A percentile compares a stretch with the other conserved stretches of the same genome.
phyloP scores from a whole-genome alignment of 306 rosid species.

The Dalbergia cultrata region DNA sequence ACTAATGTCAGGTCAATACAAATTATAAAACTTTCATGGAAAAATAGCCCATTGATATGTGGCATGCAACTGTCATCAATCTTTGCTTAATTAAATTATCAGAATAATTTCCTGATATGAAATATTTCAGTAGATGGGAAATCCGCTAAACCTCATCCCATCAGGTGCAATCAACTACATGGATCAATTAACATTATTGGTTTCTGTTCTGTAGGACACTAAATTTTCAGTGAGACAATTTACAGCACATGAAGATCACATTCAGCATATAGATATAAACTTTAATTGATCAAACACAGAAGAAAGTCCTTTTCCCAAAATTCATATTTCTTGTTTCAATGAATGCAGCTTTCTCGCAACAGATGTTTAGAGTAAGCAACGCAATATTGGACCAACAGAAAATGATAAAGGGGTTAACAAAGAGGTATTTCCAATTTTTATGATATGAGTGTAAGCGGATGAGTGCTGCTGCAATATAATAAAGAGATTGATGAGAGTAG shows the following conservation, averaged over 20 bases:
- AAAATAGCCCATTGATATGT: neutral
- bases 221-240: conserved; percentile 8
- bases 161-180: neutral
- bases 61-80: neutral
- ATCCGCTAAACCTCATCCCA: neutral
- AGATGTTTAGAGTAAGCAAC: neutral
- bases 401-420: neutral
- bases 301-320: neutral
- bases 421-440: conserved; percentile 10
- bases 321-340: neutral
- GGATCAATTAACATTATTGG: neutral
- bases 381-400: neutral
- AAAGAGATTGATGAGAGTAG: neutral
- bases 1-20: neutral
- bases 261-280: neutral
- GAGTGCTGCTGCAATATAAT: neutral
- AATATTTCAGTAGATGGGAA: conserved; percentile 14
- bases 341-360: neutral
- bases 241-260: neutral
- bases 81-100: neutral
- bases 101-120: conserved; percentile 30
- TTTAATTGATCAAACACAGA: conserved; percentile 18
- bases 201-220: neutral
- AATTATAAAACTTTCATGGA: neutral
- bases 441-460: neutral